Evolutionary conservation across 148 eudicot genomes (phyloP).

Genomic region (Rheum nobile): DNA sequence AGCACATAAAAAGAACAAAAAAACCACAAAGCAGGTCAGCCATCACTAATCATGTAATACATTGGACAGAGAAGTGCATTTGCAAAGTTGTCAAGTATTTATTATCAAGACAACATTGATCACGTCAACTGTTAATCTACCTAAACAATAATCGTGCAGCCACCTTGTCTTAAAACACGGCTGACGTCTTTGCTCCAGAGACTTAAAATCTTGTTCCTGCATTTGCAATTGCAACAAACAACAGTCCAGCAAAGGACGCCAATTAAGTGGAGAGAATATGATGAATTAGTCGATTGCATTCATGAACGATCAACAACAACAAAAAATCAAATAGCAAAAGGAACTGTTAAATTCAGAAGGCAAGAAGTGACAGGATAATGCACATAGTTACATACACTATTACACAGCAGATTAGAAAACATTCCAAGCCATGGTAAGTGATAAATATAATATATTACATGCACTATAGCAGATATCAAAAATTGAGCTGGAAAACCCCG

Average conservation of each 20-base stretch:
- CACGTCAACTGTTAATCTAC: background rate
- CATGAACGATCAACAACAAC: too few relatives aligned
- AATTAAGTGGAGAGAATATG: background rate
- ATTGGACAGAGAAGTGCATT: background rate
- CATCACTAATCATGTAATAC: background rate
- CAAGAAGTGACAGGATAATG: background rate
- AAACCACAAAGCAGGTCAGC: background rate
- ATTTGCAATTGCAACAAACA: constrained; percentile 12
- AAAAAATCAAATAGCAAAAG: background rate
- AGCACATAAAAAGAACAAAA: background rate
- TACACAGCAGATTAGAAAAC: background rate
- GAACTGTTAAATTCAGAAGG: background rate
- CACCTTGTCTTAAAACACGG: constrained; percentile 37
- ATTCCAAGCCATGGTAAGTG: background rate
- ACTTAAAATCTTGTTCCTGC: constrained; percentile 83
- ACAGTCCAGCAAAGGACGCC: background rate
- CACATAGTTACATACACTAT: background rate
- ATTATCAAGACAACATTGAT: background rate
- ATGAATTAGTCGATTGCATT: background rate
- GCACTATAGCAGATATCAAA: background rate
- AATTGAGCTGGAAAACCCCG: background rate
- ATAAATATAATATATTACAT: background rate
- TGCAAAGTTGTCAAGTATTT: background rate
- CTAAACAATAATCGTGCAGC: background rate
- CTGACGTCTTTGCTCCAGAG: constrained; percentile 89